phyloP scores from a whole-genome alignment of 75 land plant species.

The Sequoia sempervirens region DNA sequence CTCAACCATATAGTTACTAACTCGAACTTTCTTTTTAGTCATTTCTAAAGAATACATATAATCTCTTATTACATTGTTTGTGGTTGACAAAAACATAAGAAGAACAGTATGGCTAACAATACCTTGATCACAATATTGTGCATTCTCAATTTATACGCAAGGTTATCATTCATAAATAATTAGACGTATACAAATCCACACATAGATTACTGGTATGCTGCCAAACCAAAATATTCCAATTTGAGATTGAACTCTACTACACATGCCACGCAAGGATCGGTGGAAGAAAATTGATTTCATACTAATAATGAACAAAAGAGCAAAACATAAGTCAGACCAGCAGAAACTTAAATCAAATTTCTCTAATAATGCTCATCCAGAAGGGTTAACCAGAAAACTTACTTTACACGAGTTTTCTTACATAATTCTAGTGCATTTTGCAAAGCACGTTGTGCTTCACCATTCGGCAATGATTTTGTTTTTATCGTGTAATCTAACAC shows the following conservation, averaged over 20 bases:
- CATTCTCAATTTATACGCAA: not conserved
- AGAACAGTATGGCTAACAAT: not conserved
- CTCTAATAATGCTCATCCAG: not conserved
- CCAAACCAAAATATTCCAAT: not conserved
- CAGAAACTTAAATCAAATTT: not conserved
- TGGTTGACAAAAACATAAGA: not conserved
- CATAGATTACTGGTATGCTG: not conserved
- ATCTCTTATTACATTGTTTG: not conserved
- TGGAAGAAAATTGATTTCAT: not conserved
- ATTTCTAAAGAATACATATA: not conserved
- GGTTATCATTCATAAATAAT: not conserved
- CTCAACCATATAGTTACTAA: not conserved
- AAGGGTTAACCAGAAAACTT: not conserved
- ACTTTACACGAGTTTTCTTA: conserved; percentile 15
- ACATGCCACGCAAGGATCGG: not conserved
- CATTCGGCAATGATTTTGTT: conserved; percentile 52
- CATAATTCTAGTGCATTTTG: conserved; percentile 39
- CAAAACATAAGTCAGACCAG: not conserved
- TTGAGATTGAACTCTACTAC: not conserved
- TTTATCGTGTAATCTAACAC: conserved; percentile 55
- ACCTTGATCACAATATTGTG: not conserved
- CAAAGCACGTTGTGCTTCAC: conserved; percentile 35
- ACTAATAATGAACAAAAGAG: not conserved
- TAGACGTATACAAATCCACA: not conserved
- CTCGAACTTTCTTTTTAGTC: not conserved